Evolutionary conservation across 116 monocot species (phyloP).

Genomic region (Zostera marina): DNA sequence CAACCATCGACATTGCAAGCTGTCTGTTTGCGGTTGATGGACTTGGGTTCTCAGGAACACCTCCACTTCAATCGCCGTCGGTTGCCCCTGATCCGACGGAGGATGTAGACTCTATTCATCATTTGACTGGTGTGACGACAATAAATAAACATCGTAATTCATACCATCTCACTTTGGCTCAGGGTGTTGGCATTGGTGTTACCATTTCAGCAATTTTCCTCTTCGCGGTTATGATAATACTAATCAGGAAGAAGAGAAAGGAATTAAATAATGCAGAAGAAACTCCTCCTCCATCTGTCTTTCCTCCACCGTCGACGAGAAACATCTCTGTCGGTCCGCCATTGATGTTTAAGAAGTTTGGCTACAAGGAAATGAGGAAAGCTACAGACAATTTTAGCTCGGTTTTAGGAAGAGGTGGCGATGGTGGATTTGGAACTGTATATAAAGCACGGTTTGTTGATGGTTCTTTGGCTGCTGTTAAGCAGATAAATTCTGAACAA

Average conservation of each 20-base stretch:
- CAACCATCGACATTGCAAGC: slow-evolving; percentile 32
- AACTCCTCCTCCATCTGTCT: slow-evolving; percentile 7
- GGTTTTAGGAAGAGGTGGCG: slow-evolving; percentile 54
- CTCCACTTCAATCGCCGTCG: slow-evolving; percentile 19
- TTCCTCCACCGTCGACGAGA: slow-evolving; percentile 13
- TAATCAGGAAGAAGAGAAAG: slow-evolving; percentile 53
- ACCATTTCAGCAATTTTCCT: slow-evolving; percentile 38
- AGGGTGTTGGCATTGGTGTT: slow-evolving; percentile 43
- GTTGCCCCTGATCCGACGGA: slow-evolving; percentile 23
- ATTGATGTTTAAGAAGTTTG: slow-evolving; percentile 39
- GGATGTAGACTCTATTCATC: slow-evolving; percentile 21
- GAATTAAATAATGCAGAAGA: slow-evolving; percentile 26
- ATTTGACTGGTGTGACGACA: slow-evolving; percentile 13
- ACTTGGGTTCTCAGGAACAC: slow-evolving; percentile 30
- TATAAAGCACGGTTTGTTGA: slow-evolving; percentile 62
- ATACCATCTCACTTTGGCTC: slow-evolving; percentile 27
- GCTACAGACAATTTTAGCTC: slow-evolving; percentile 59
- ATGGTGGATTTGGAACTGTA: slow-evolving; percentile 68
- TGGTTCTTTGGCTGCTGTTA: slow-evolving; percentile 47
- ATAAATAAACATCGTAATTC: slow-evolving; percentile 19
- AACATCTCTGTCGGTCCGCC: slow-evolving; percentile 2
- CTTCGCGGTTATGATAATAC: slow-evolving; percentile 39
- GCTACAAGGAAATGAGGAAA: slow-evolving; percentile 59
- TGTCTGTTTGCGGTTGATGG: slow-evolving; percentile 72
- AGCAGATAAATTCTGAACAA: slow-evolving; percentile 35